phyloP scores from a whole-genome alignment of 2,329 filamentous ascomycete species.

The Penicillium sp. region DNA sequence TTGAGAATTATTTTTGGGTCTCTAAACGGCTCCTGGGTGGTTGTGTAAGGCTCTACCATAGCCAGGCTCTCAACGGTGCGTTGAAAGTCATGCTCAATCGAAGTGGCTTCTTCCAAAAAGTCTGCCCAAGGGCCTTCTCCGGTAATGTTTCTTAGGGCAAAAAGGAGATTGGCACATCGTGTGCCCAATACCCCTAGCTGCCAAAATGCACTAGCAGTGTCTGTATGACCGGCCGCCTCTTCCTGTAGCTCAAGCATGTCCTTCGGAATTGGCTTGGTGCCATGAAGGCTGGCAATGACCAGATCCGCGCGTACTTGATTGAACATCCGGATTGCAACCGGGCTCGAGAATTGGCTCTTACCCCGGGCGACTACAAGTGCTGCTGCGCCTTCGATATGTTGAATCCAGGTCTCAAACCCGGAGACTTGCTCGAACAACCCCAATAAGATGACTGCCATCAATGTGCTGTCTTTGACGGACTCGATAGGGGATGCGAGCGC shows the following conservation, averaged over 20 bases:
- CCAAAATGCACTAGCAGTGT: conserved; percentile 22
- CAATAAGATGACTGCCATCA: conserved; percentile 35
- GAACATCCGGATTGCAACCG: conserved; percentile 27
- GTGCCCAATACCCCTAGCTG: conserved; percentile 22
- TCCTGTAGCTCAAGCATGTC: conserved; percentile 27
- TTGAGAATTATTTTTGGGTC: conserved; percentile 16
- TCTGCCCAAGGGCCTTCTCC: conserved; percentile 7
- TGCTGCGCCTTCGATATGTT: conserved; percentile 32
- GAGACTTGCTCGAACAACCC: conserved; percentile 35
- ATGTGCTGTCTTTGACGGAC: conserved; percentile 30
- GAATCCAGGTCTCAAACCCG: conserved; percentile 27
- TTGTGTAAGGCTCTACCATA: conserved; percentile 22
- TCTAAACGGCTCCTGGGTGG: background rate
- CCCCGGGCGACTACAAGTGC: conserved; percentile 30
- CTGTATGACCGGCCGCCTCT: conserved; percentile 23
- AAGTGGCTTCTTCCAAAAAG: conserved; percentile 20
- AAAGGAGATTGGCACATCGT: conserved; percentile 21
- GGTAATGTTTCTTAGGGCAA: background rate
- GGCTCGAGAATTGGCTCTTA: conserved; percentile 27
- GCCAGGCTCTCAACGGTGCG: conserved; percentile 6
- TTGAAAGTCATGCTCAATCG: conserved; percentile 17
- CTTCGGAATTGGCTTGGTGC: conserved; percentile 19
- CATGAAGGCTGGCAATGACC: conserved; percentile 23
- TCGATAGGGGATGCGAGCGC: conserved; percentile 30
- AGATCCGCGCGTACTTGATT: conserved; percentile 33